phyloP scores from a whole-genome alignment of 805 yeast genomes.

The Candida tibetensis region DNA sequence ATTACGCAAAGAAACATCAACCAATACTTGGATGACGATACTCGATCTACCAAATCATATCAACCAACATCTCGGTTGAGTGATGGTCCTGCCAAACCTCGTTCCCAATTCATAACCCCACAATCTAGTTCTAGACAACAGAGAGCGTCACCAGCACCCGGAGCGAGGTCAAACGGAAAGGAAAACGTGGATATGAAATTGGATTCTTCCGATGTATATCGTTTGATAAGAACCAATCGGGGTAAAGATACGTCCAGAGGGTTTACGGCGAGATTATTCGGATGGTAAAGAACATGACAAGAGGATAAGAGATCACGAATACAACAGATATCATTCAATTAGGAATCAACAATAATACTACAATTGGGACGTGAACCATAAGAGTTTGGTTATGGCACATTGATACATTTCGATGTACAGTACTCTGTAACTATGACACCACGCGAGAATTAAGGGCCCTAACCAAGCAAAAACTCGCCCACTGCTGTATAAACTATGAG shows the following conservation, averaged over 20 bases:
- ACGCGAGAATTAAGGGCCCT: no score
- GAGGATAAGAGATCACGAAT: no score
- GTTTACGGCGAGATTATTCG: constrained; percentile 33
- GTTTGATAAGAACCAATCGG: constrained; percentile 13
- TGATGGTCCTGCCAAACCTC: not conserved
- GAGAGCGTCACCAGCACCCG: not conserved
- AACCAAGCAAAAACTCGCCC: no score
- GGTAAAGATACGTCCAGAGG: constrained; percentile 8
- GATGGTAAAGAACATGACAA: no score
- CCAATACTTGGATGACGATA: constrained; percentile 14
- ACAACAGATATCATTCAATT: no score
- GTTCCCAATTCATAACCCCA: not conserved
- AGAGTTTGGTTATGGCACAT: no score
- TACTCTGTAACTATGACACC: no score
- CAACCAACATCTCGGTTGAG: constrained; percentile 14
- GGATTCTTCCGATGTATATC: constrained; percentile 20
- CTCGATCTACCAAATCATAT: constrained; percentile 14
- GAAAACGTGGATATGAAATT: constrained; percentile 7
- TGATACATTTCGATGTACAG: no score
- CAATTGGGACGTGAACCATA: no score
- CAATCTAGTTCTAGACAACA: not conserved
- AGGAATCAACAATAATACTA: no score
- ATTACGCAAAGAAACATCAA: constrained; percentile 33
- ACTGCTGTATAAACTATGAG: no score
- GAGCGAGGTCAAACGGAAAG: not conserved